These are phyloP conservation scores for Solanum megistacrolobum DNA, from an alignment of 257 asterid species.

Conservation along the genomic window DNA sequence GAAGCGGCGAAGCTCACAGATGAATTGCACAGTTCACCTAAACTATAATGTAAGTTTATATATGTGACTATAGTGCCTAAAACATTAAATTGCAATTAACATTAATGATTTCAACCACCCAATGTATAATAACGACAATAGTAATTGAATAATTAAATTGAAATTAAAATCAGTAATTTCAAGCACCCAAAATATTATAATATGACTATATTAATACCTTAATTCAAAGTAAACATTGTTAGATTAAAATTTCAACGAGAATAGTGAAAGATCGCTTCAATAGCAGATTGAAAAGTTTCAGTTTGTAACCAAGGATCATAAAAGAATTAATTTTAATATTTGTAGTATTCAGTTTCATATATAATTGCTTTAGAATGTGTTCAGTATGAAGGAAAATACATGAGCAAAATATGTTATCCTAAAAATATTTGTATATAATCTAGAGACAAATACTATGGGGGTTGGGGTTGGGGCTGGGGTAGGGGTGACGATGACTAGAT, in stretches of 20 bases:
- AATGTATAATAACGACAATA: neutral
- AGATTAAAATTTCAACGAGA: neutral
- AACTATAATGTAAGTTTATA: neutral
- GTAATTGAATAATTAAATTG: neutral
- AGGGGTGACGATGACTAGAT: neutral
- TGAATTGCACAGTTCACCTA: neutral
- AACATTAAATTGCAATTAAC: neutral
- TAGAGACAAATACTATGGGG: neutral
- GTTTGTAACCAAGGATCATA: neutral
- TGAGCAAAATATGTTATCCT: neutral
- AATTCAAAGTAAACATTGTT: neutral
- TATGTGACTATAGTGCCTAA: neutral
- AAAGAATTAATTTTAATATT: neutral
- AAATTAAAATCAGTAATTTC: neutral
- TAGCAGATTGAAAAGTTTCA: neutral
- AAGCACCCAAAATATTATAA: neutral
- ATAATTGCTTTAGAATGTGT: neutral
- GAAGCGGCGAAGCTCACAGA: neutral
- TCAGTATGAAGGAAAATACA: neutral
- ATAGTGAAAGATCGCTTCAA: neutral
- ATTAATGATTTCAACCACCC: neutral
- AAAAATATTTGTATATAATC: neutral
- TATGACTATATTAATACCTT: neutral
- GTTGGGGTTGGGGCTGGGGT: neutral
- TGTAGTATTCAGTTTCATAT: neutral